Base-by-base conservation (phyloP, 805 yeast genomes). In the Pichia eremophila region DNA sequence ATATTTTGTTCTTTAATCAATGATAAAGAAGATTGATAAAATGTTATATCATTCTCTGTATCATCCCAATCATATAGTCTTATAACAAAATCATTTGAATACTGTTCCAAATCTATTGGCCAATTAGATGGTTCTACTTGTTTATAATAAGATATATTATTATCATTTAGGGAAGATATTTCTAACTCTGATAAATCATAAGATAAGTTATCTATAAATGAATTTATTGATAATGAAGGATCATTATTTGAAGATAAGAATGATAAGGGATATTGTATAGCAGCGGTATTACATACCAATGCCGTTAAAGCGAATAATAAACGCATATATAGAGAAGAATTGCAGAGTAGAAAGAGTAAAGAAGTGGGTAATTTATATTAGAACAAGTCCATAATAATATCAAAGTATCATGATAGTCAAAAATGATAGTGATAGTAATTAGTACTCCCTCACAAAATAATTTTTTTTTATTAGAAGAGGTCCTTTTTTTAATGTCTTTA, bases 31-130 rank as follows among this genome's bases (percentile, higher is more conserved):
- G 35, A 25, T 22, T 39, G 40, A 41, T 45, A 49, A 29, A 49
- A 49, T 17, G 40, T 2, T 36, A 53, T 45, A 22, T 58, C 50
- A 18, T 55, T 50, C 2, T 45, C 44, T 17, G 56, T 46, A n/a
- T 57, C 51, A 2, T 54, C 45, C 61, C 67, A 69, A 27, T 55
- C 49, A 10, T 43, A 39, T 22, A 78, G 57, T 50, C 84, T 62
- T 17, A 76, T 55, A 17, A 79, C 80, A 42, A 65, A 62, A 32
- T 75, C 69, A 31, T 62, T 66, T 7, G 39, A 12, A 22, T 49
- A 49, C 15, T 43, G 29, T 6, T 40, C 31, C 14, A 48, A 39
- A n/a, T 35, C 19, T 12, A 41, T 32, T 40, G 43, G 36, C 12
- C 27, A 22, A 29, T 34, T 22, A 12, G 41, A 22, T 2, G 28